Conservation (phyloP, 163 green algal genomes). For the Chlorella variabilis region DNA sequence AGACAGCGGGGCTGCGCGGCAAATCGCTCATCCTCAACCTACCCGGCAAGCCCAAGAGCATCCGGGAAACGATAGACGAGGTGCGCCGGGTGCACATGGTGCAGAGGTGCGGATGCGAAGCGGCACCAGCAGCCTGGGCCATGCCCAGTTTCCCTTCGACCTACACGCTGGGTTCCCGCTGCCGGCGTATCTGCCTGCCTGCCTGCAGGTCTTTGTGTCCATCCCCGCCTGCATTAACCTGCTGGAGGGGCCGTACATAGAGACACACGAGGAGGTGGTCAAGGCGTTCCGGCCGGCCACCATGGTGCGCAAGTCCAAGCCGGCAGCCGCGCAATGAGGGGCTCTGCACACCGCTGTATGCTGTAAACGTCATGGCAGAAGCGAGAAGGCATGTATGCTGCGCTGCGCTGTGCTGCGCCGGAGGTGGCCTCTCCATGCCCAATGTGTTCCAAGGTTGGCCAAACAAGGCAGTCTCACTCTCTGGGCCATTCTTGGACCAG, state of each 20-base stretch:
- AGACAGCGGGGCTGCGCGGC: constrained; percentile 89
- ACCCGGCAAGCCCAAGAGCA: constrained; percentile 92
- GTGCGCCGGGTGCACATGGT: too few species aligned
- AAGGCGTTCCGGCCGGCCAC: constrained; percentile 77
- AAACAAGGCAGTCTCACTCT: not conserved
- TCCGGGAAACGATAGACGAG: constrained; percentile 93
- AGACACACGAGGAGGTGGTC: constrained; percentile 78
- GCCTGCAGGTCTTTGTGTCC: constrained; percentile 75
- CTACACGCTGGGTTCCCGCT: too few species aligned
- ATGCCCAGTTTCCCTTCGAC: too few species aligned
- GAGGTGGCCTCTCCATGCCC: too few species aligned
- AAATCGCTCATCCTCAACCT: constrained; percentile 91
- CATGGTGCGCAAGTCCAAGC: constrained; percentile 19
- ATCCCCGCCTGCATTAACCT: constrained; percentile 93
- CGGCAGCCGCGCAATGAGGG: not conserved
- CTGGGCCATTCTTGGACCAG: not conserved
- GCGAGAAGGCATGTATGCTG: too few species aligned
- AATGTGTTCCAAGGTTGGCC: too few species aligned
- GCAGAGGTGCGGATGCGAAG: too few species aligned
- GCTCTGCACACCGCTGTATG: not conserved
- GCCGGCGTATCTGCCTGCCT: not conserved
- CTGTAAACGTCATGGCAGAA: too few species aligned
- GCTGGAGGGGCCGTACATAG: constrained; percentile 81
- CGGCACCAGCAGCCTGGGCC: too few species aligned
- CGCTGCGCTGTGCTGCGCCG: too few species aligned